A percentile compares a stretch with the other conserved stretches of the same genome.
phyloP scores from a whole-genome alignment of 441 rosid species.

The Jatropha podagrica region DNA sequence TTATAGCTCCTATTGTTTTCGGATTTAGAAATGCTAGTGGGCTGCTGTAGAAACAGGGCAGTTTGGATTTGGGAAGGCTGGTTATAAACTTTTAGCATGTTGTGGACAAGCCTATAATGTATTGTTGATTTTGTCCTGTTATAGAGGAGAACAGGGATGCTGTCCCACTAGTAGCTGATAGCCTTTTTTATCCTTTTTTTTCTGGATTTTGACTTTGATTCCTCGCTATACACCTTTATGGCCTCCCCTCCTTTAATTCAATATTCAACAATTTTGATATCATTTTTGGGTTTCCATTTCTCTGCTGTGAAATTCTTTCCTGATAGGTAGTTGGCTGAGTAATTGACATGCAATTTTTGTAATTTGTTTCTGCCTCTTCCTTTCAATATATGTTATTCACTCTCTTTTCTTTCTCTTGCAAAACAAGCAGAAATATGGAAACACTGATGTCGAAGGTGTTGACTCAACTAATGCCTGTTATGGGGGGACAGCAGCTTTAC shows the following conservation, averaged over 20 bases:
- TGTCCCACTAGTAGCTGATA: background rate
- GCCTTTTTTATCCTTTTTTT: background rate
- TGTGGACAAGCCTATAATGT: too few relatives aligned
- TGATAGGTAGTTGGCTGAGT: background rate
- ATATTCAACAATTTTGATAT: background rate
- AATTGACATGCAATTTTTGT: background rate
- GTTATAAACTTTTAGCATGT: too few relatives aligned
- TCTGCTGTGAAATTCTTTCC: conserved; percentile 4
- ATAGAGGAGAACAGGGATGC: background rate
- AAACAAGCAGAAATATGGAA: conserved; percentile 76
- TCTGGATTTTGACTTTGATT: background rate
- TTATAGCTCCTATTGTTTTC: background rate
- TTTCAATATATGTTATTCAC: conserved; percentile 11
- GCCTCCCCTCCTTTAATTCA: background rate
- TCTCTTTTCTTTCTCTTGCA: conserved; percentile 16
- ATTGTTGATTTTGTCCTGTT: background rate
- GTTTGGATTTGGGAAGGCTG: too few relatives aligned
- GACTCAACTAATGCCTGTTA: conserved; percentile 98
- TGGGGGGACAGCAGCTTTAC: conserved; percentile 97
- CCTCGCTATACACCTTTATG: background rate
- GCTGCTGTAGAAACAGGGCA: background rate
- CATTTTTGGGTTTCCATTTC: background rate
- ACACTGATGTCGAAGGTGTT: conserved; percentile 97
- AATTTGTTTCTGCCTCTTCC: background rate
- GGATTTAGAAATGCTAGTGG: background rate